These are phyloP conservation scores for Russula sp. DNA, from an alignment of 768 basidiomycete genomes.

Conservation along the genomic window DNA sequence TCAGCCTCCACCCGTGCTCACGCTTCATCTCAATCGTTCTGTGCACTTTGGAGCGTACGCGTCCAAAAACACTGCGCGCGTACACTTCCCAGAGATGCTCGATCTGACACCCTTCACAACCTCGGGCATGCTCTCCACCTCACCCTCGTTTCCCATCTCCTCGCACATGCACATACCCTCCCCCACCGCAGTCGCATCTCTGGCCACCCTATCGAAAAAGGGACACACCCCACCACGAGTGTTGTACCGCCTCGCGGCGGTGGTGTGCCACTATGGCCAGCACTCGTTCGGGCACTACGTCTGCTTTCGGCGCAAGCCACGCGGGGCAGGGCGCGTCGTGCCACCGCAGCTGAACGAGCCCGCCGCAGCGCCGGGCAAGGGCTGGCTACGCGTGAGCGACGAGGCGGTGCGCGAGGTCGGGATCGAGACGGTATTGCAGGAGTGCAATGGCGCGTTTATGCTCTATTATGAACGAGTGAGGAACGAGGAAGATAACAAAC, in stretches of 20 bases:
- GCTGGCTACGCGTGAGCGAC: conserved; percentile 90
- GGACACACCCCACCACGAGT: conserved; percentile 33
- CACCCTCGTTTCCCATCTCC: conserved; percentile 66
- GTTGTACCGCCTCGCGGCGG: conserved; percentile 78
- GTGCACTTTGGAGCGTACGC: conserved; percentile 69
- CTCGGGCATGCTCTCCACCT: conserved; percentile 64
- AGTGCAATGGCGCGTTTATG: conserved; percentile 82
- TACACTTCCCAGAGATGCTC: conserved; percentile 80
- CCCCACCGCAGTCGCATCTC: conserved; percentile 40
- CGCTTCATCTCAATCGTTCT: conserved; percentile 88
- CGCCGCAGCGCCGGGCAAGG: conserved; percentile 40
- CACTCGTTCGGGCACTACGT: conserved; percentile 95
- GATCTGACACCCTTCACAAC: conserved; percentile 88
- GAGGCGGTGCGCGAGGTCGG: conserved; percentile 71
- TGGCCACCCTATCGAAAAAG: background rate
- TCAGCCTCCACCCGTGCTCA: conserved; percentile 80
- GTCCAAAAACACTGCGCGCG: conserved; percentile 75
- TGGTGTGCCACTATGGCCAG: conserved; percentile 89
- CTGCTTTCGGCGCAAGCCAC: conserved; percentile 80
- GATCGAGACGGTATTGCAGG: conserved; percentile 63
- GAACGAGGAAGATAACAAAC: background rate
- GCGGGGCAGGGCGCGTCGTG: conserved; percentile 35
- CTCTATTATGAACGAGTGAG: conserved; percentile 81
- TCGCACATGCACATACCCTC: conserved; percentile 42
- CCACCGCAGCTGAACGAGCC: conserved; percentile 37